These are phyloP conservation scores for Stevia rebaudiana DNA, from an alignment of 140 eudicot genomes.

Conservation along the genomic window DNA sequence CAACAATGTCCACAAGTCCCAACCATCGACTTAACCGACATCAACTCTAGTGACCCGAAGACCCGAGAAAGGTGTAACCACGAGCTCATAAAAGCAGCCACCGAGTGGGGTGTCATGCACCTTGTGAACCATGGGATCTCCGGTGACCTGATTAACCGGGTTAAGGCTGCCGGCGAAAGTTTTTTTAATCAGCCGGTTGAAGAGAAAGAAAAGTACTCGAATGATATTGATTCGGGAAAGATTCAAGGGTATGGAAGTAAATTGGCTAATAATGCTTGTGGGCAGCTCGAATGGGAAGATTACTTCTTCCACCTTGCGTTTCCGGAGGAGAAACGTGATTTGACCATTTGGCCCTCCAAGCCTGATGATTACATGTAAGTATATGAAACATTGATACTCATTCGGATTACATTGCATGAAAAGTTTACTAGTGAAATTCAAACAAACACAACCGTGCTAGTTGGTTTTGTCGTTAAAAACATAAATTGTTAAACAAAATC, in stretches of 20 bases:
- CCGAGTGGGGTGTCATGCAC: slow-evolving; percentile 97
- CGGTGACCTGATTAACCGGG: slow-evolving; percentile 51
- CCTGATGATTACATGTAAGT: slow-evolving; percentile 82
- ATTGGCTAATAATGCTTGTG: slow-evolving; percentile 80
- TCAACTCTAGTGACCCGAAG: slow-evolving; percentile 42
- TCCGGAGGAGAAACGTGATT: slow-evolving; percentile 71
- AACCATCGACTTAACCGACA: slow-evolving; percentile 44
- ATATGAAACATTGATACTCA: no score
- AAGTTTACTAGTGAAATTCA: no score
- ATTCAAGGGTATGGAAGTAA: slow-evolving; percentile 97
- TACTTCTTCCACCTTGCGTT: slow-evolving; percentile 75
- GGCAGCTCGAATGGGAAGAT: slow-evolving; percentile 93
- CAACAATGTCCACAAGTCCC: slow-evolving; percentile 66
- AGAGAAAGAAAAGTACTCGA: slow-evolving; percentile 86
- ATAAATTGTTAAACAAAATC: no score
- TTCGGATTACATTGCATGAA: no score
- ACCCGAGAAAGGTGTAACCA: slow-evolving; percentile 41
- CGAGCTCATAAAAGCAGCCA: slow-evolving; percentile 56
- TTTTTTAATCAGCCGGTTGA: slow-evolving; percentile 71
- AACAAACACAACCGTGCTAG: no score
- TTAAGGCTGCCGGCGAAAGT: slow-evolving; percentile 53
- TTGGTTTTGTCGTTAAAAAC: no score
- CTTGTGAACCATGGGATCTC: slow-evolving; percentile 84
- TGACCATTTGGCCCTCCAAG: slow-evolving; percentile 74
- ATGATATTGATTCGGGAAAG: slow-evolving; percentile 58